These are phyloP conservation scores for Micractinium sp. DNA, from an alignment of 139 green algal species.

Conservation along the genomic window DNA sequence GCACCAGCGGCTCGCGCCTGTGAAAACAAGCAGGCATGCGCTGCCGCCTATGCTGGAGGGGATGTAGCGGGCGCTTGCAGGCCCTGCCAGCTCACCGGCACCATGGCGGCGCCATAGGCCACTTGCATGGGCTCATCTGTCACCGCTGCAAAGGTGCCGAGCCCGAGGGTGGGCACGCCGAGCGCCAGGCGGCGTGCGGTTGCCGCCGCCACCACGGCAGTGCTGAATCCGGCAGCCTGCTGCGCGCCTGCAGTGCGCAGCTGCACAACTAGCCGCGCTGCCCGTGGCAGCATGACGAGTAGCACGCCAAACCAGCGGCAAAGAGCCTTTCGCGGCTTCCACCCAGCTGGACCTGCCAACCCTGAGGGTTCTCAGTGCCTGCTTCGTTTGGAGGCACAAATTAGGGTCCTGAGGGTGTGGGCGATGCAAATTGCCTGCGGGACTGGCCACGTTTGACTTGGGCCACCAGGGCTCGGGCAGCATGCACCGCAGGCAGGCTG, in stretches of 20 bases:
- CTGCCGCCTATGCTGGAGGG: too few species aligned
- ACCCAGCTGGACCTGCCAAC: too few species aligned
- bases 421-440: too few species aligned
- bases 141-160: conserved; percentile 19
- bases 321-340: too few species aligned
- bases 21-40: too few species aligned
- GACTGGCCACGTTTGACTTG: too few species aligned
- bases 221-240: conserved; percentile 1
- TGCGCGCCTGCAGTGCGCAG: background rate
- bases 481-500: background rate
- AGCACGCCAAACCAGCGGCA: background rate
- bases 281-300: background rate
- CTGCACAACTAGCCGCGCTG: background rate
- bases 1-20: too few species aligned
- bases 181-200: background rate
- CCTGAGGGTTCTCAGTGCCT: too few species aligned
- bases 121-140: conserved; percentile 26
- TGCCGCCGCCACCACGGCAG: background rate
- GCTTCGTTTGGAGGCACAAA: too few species aligned
- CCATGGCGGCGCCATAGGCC: conserved; percentile 19
- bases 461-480: background rate
- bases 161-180: background rate
- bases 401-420: too few species aligned
- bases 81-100: conserved; percentile 3
- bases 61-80: too few species aligned